Evolutionary conservation across 352 stramenopile species (phyloP), one percentile per base, ranked within the genome.

Genomic region (Aphanomyces cochlioides): DNA sequence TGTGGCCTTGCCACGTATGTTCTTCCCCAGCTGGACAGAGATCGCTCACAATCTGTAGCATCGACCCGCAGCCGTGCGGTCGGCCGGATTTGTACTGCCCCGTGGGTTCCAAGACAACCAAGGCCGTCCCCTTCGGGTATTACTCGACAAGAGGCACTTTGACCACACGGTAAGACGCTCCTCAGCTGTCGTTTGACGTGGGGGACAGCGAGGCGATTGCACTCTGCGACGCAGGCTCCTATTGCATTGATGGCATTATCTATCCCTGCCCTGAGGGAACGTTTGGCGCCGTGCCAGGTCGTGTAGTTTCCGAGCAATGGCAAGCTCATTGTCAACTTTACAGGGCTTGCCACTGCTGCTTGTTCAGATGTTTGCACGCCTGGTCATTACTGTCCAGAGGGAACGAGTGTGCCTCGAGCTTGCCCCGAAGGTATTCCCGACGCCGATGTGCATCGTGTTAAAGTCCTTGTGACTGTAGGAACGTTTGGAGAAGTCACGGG

Each of bases 211-310:
- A 79, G n/a, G 41, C 67, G 21, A 72, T 82, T n/a, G 47, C 56
- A 7, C 64, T 77, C 34, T 96, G 90, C 43, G 80, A 90, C n/a
- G 69, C 73, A 40, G 87, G 88, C 10, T 87, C 81, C 63, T 97
- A 86, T 56, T 97, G 88, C 72, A 41, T 78, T 2, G 58, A 77
- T n/a, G 88, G 86, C 7, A 53, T 83, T 56, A 84, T 84, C 66
- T 79, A 76, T 13, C 76, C 88, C 48, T 97, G 90, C 50, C 83
- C 88, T 8, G 78, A 77, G 6, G 89, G 90, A 7, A 61, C 28
- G 37, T 61, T 40, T 41, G 54, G 54, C 19, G 54, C 54, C 19
- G 28, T 28, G 28, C 43, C 54, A 7, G 43, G 6, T 17, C 28
- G 54, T 61, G 8, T n/a, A 37, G 12, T 40, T 36, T 28, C 50